phyloP scores from a whole-genome alignment of 345 rosid species.

The Salix udensis region DNA sequence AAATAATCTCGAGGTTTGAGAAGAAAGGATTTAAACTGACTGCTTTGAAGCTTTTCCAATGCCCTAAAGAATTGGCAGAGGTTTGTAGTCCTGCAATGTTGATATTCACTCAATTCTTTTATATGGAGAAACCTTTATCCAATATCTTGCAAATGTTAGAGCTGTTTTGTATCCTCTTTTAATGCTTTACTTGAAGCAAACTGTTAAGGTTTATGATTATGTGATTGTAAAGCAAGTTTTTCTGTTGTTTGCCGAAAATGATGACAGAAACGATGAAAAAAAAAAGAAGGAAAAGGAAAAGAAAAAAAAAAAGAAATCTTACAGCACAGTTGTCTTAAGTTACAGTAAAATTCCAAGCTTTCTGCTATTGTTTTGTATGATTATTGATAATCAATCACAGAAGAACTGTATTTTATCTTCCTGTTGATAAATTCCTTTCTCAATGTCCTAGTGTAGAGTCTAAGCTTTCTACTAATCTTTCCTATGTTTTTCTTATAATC shows the following conservation, averaged over 20 bases:
- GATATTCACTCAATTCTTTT: constrained; percentile 4
- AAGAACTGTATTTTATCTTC: background rate
- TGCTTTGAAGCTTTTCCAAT: constrained; percentile 82
- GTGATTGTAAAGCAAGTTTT: background rate
- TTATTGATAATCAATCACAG: background rate
- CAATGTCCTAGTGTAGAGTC: background rate
- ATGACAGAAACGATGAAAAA: background rate
- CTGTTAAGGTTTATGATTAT: background rate
- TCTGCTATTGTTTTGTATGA: background rate
- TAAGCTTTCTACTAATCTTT: background rate
- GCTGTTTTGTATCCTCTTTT: background rate
- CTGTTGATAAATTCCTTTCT: background rate
- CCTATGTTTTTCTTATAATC: background rate
- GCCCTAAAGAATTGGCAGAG: constrained; percentile 88
- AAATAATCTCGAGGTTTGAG: constrained; percentile 91
- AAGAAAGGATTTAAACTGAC: constrained; percentile 82
- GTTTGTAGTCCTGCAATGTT: constrained; percentile 30
- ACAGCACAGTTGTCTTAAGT: background rate
- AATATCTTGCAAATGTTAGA: background rate
- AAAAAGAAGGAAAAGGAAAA: too few relatives aligned
- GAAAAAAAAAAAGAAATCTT: background rate
- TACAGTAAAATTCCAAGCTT: background rate
- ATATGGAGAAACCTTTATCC: background rate
- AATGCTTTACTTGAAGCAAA: background rate
- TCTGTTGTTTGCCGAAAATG: background rate